Conservation (phyloP, 1,284 basidiomycete genomes). For the Ceratobasidium sp. region DNA sequence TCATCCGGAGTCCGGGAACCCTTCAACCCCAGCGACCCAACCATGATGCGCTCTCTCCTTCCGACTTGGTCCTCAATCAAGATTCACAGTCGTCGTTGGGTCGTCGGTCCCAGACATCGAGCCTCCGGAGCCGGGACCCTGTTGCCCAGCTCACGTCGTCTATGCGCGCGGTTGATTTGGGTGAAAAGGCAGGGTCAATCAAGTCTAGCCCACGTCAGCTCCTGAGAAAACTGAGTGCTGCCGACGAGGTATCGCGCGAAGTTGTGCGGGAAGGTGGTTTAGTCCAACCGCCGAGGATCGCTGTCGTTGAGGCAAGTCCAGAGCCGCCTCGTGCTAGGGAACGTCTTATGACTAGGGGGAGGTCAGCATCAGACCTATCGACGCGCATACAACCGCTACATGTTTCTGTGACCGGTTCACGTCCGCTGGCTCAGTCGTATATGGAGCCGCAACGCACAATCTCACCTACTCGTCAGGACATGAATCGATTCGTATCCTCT, state of each 20-base stretch:
- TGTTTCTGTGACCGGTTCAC: constrained; percentile 31
- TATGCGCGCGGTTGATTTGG: neutral
- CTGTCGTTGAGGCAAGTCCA: constrained; percentile 10
- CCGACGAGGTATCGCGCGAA: constrained; percentile 51
- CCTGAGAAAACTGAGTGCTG: constrained; percentile 49
- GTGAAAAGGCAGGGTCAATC: constrained; percentile 34
- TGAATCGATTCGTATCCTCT: constrained; percentile 81
- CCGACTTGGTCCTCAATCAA: neutral
- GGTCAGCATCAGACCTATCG: neutral
- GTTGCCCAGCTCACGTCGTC: constrained; percentile 5
- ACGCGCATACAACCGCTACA: constrained; percentile 13
- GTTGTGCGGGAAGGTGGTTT: constrained; percentile 30
- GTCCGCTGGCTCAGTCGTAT: constrained; percentile 53
- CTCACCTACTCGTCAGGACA: constrained; percentile 67
- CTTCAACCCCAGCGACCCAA: constrained; percentile 15
- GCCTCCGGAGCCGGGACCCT: constrained; percentile 46
- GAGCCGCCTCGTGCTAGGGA: constrained; percentile 21
- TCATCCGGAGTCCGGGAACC: neutral
- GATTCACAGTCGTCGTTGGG: neutral
- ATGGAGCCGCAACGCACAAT: constrained; percentile 49
- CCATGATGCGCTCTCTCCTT: constrained; percentile 30
- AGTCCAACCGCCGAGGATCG: constrained; percentile 20
- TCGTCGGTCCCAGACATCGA: constrained; percentile 1
- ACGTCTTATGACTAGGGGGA: neutral
- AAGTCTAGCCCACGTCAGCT: constrained; percentile 49